Base-by-base conservation (phyloP, 208 protist species). In the Trypanosoma melophagium region DNA sequence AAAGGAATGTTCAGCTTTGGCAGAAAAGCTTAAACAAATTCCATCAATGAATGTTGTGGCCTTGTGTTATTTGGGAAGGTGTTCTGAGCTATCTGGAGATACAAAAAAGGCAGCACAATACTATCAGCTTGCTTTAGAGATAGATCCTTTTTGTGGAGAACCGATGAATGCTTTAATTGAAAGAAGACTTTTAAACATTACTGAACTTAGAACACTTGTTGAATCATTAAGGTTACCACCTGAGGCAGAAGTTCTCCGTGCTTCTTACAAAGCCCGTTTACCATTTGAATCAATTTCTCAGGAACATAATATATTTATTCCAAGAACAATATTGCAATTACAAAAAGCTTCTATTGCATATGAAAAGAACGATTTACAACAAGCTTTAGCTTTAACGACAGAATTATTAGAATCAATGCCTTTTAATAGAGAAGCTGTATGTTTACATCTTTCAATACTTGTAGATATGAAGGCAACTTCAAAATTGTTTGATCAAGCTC, bases 401-500 rank as follows among this genome's bases (percentile, higher is more conserved):
- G 73, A 91, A 62, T 76, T 93, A 54, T 51, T 88, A 0, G 71
- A 89, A 60, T n/a, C 71, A 0, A 74, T 83, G 51, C 83, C 83
- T 2, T 91, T 84, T 66, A 77, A 87, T 66, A 69, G 83, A 21
- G 77, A 93, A 21, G 74, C 70, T 22, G 31, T 95, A 0, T 95
- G 89, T 52, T 53, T 95, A 38, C 83, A 91, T 71, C 67, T 95
- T 64, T 78, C 73, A 24, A 80, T 93, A 31, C 69, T 95, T 19
- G 84, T 95, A 1, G 85, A 95, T 61, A 81, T 85, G 28, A 92
- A 92, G 51, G 81, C 84, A 25, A 88, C 87, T 21, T 85, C 84
- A 42, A 80, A 86, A 63, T 73, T 97, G n/a, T 97, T 94, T 79
- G 84, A 93, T 52, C 67, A 83, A 17, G 89, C 87, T 16, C 86